A percentile compares a stretch with the other conserved stretches of the same genome.
These are phyloP conservation scores for Ogataea corticis DNA, from an alignment of 805 yeast species.

Conservation along the genomic window DNA sequence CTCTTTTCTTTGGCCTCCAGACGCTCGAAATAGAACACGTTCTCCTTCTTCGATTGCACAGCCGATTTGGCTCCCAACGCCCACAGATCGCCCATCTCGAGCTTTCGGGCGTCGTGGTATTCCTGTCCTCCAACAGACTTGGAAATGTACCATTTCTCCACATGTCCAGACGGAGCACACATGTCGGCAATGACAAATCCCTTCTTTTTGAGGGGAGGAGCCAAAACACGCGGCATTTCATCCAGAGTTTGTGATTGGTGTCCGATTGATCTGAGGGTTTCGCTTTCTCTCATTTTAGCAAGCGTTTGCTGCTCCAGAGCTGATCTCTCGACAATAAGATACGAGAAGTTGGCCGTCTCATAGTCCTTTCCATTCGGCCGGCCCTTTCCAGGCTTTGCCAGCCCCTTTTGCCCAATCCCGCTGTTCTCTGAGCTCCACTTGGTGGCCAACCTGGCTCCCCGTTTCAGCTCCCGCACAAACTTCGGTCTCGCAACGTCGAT, in stretches of 20 bases:
- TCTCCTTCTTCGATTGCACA: slow-evolving; percentile 37
- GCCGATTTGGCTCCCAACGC: slow-evolving; percentile 63
- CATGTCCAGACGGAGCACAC: slow-evolving; percentile 74
- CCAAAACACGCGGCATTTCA: slow-evolving; percentile 73
- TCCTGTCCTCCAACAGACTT: slow-evolving; percentile 70
- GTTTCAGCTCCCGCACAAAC: slow-evolving; percentile 78
- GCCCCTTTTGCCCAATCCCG: slow-evolving; percentile 52
- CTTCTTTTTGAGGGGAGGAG: slow-evolving; percentile 72
- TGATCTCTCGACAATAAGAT: slow-evolving; percentile 68
- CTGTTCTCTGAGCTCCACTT: slow-evolving; percentile 64
- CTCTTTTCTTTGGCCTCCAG: slow-evolving; percentile 37
- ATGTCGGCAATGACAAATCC: slow-evolving; percentile 80
- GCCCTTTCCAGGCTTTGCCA: slow-evolving; percentile 68
- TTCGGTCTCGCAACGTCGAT: slow-evolving; percentile 75
- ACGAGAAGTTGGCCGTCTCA: slow-evolving; percentile 73
- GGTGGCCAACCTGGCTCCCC: slow-evolving; percentile 73
- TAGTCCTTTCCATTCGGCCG: slow-evolving; percentile 68
- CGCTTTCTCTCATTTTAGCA: slow-evolving; percentile 17
- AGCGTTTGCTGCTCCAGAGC: slow-evolving; percentile 36
- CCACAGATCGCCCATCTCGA: slow-evolving; percentile 87
- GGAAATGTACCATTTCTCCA: slow-evolving; percentile 88
- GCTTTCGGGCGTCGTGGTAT: slow-evolving; percentile 90
- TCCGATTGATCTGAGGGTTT: slow-evolving; percentile 27
- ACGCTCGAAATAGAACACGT: slow-evolving; percentile 31
- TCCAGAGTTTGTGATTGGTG: slow-evolving; percentile 27